Percentiles rank a stretch among this genome's conserved stretches.
Conservation (phyloP, 768 basidiomycete genomes). For the Trametopsis cervina region DNA sequence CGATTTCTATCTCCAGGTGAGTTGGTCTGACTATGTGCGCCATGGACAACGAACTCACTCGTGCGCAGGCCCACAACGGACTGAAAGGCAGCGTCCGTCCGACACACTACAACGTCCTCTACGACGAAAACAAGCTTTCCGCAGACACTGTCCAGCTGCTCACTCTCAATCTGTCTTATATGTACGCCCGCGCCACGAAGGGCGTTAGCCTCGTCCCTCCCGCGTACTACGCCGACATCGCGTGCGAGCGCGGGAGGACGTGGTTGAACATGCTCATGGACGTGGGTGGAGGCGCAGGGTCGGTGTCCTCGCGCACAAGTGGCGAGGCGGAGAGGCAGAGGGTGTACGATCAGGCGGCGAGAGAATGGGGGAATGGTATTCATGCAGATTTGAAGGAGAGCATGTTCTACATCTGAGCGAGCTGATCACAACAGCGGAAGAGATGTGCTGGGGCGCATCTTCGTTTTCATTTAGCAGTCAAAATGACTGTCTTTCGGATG, state of each 20-base stretch:
- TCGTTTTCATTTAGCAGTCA: too few relatives aligned
- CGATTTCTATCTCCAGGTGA: constrained; percentile 27
- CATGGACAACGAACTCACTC: background rate
- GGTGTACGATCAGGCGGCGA: constrained; percentile 35
- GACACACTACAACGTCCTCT: constrained; percentile 75
- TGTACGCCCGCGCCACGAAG: constrained; percentile 79
- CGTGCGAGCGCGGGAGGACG: constrained; percentile 72
- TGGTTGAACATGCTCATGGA: constrained; percentile 70
- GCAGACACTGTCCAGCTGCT: constrained; percentile 73
- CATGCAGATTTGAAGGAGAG: constrained; percentile 48
- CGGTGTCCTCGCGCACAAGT: constrained; percentile 25
- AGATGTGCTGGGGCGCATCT: too few relatives aligned
- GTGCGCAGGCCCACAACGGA: constrained; percentile 66
- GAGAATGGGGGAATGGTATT: constrained; percentile 29
- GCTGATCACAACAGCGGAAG: too few relatives aligned
- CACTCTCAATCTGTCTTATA: constrained; percentile 60
- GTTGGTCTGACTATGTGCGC: too few relatives aligned
- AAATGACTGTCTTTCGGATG: too few relatives aligned
- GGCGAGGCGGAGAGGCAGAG: constrained; percentile 25
- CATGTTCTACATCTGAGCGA: constrained; percentile 78
- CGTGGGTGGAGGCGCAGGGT: constrained; percentile 26
- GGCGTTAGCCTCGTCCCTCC: constrained; percentile 77
- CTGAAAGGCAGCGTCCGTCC: constrained; percentile 64
- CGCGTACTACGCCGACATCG: constrained; percentile 78
- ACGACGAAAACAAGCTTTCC: constrained; percentile 65